Evolutionary conservation across 2,329 filamentous ascomycete genomes (phyloP), one percentile per base, ranked within the genome.

Genomic region (Septoria petroselini): DNA sequence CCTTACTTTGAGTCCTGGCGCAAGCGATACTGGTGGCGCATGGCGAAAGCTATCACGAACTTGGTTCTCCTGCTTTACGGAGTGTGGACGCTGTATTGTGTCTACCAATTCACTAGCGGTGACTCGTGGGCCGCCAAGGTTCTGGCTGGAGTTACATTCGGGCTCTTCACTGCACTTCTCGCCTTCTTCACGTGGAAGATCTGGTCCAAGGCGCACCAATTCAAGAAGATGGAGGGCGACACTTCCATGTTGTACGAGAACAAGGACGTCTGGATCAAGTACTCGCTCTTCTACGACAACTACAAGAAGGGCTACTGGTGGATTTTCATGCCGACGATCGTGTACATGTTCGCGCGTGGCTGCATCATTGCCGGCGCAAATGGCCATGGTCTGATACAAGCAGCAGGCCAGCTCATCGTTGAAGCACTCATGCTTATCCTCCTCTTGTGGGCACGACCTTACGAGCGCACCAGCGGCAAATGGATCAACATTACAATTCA

Each of bases 251-350:
- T 98, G 7, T 97, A 90, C 70, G 87, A 96, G 53, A 80, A 97
- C 72, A 94, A 93, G 75, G 81, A 86, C 57, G 84, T 85, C 33
- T 96, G 93, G 91, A 79, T 88, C 68, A 95, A 93, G 74, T 98
- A 98, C 78, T 93, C 88, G 63, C 78, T 96, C 55, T 97, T 98
- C 73, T 98, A 98, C 75, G 93, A 97, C 64, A 85, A 85, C 61
- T 97, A 95, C 77, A 90, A 89, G 74, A 89, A 87, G 70, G 82
- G 84, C 61, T 95, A 91, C 75, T 98, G 93, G 93, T 97, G 91
- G 91, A 72, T 96, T 18, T 97, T 98, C 66, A 79, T 97, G 11
- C 93, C 93, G 0, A 76, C 80, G 54, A 95, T 97, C 64, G 54
- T 90, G 57, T 97, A 97, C 76, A 86, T 91, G 76, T 90, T 96